Evolutionary conservation across 148 eudicot genomes (phyloP).

Genomic region (Amaranthus hypochondriacus): DNA sequence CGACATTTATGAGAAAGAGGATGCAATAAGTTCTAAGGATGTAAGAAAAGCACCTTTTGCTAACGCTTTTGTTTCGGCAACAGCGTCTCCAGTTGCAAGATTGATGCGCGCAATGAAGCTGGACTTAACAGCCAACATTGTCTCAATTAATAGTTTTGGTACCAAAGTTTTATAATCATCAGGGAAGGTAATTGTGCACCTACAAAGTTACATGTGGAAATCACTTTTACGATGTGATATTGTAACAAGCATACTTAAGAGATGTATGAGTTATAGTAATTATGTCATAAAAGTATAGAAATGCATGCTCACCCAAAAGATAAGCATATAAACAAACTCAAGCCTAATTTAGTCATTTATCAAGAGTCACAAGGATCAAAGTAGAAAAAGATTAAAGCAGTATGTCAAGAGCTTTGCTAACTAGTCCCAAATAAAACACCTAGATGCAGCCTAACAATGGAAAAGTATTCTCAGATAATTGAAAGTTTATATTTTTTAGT

Average conservation of each 20-base stretch:
- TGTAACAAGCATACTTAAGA: neutral
- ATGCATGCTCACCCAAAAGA: neutral
- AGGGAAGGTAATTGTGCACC: slow-evolving; percentile 87
- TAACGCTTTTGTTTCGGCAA: slow-evolving; percentile 88
- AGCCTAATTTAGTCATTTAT: too few relatives aligned
- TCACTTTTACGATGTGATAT: slow-evolving; percentile 6
- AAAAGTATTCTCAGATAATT: neutral
- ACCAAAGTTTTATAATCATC: slow-evolving; percentile 84
- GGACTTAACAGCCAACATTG: slow-evolving; percentile 54
- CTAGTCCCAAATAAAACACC: neutral
- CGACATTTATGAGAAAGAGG: neutral
- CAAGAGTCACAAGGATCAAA: neutral
- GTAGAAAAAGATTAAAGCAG: neutral
- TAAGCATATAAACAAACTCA: too few relatives aligned
- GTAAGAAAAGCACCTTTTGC: slow-evolving; percentile 56
- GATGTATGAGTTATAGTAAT: neutral
- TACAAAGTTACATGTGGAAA: slow-evolving; percentile 29
- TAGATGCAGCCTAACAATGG: neutral
- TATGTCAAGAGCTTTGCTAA: too few relatives aligned
- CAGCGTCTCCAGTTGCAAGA: slow-evolving; percentile 85
- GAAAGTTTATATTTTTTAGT: neutral
- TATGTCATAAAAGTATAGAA: neutral
- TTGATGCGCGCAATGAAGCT: slow-evolving; percentile 79
- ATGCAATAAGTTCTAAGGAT: slow-evolving; percentile 6
- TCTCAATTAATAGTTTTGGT: slow-evolving; percentile 72